Percentiles rank a stretch among this genome's conserved stretches.
Conservation (phyloP, 768 basidiomycete genomes). For the Naganishia vishniacii region DNA sequence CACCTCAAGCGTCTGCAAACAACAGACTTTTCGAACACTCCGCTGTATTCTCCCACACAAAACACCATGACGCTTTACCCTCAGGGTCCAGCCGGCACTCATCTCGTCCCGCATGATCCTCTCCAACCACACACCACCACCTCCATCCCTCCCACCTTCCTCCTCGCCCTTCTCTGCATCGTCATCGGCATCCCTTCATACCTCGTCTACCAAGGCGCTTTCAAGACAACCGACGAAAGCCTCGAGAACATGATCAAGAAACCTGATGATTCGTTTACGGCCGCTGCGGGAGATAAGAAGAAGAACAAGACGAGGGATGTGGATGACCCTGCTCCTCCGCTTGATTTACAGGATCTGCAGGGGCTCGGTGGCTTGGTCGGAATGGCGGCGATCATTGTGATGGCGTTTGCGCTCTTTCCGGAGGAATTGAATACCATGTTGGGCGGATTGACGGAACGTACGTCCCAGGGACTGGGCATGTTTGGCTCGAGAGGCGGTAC, state of each 20-base stretch:
- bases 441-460: background rate
- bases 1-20: too few relatives aligned
- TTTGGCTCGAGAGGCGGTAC: background rate
- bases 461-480: background rate
- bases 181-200: constrained; percentile 27
- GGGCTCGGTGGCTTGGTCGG: constrained; percentile 25
- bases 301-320: constrained; percentile 1
- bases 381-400: constrained; percentile 23
- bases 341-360: constrained; percentile 25
- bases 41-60: background rate
- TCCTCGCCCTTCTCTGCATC: constrained; percentile 24
- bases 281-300: constrained; percentile 7
- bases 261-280: constrained; percentile 1
- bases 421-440: constrained; percentile 24
- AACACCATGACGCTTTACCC: background rate
- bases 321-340: constrained; percentile 23
- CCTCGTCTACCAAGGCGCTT: constrained; percentile 21
- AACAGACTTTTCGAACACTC: too few relatives aligned
- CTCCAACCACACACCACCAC: constrained; percentile 12
- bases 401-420: constrained; percentile 27
- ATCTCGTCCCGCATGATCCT: constrained; percentile 21
- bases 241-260: constrained; percentile 18
- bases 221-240: constrained; percentile 6
- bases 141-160: constrained; percentile 24
- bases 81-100: constrained; percentile 3